Percentiles rank a stretch among this genome's conserved stretches.
Conservation (phyloP, 2,329 filamentous ascomycete genomes). For the Fusarium anthophilum region DNA sequence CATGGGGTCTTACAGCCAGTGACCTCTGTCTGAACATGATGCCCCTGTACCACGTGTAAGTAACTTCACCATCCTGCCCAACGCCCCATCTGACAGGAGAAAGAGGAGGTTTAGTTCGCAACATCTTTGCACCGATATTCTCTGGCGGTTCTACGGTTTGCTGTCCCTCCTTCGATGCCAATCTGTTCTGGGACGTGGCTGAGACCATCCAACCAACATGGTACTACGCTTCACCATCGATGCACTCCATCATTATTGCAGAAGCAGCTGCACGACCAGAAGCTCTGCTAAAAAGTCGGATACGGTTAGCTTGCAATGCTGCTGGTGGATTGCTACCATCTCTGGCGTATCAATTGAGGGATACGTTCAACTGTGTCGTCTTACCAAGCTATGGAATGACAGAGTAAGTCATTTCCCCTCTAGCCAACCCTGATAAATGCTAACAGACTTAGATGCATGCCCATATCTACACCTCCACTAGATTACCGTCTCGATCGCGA, state of each 20-base stretch:
- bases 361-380: neutral
- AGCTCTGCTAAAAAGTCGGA: neutral
- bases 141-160: neutral
- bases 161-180: slow-evolving; percentile 8
- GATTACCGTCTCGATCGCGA: neutral
- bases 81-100: rapidly evolving
- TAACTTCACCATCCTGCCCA: rapidly evolving
- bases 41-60: slow-evolving; percentile 15
- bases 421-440: neutral
- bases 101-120: neutral
- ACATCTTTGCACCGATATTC: neutral
- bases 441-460: neutral
- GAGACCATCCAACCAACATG: slow-evolving; percentile 2
- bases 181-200: slow-evolving; percentile 6
- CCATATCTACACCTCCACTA: neutral
- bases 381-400: slow-evolving; percentile 16
- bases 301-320: slow-evolving; percentile 2
- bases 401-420: neutral
- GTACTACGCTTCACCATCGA: slow-evolving; percentile 10
- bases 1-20: neutral
- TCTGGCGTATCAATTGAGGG: neutral
- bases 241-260: slow-evolving; percentile 6
- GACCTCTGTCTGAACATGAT: slow-evolving; percentile 19
- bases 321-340: neutral
- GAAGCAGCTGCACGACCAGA: neutral